Evolutionary conservation across 176 grass and related monocot genomes (phyloP), one percentile per base, ranked within the genome.

Genomic region (Phoenix dactylifera): DNA sequence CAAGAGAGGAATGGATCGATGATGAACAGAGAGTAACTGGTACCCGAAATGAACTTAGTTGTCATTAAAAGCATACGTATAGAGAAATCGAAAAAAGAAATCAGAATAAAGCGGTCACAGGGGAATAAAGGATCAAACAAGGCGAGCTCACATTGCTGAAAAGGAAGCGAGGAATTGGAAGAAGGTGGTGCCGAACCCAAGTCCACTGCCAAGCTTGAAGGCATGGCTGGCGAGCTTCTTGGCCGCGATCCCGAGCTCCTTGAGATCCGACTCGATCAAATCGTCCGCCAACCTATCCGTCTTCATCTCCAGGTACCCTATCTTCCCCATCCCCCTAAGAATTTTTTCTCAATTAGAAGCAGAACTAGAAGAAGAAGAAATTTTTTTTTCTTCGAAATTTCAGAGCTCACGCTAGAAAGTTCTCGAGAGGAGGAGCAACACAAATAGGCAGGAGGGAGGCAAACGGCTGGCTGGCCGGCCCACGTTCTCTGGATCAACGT

Each of bases 91-190:
- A 1, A 57, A 16, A 3, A 44, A 32, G 57, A 2, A 16, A 10
- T 44, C 35, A 3, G 0, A 39, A 26, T 4, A 22, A 7, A 17
- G 18, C 4, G 3, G 22, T 51, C 12, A 1, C 3, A 16, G 32
- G 1, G 2, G 1, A 16, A 10, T 15, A 50, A 48, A 32, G 6
- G 15, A 44, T 44, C 35, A 14, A 44, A 44, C 20, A 44, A 16
- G 5, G 18, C 5, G 22, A 5, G 73, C 76, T 77, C 28, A 91
- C 87, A 97, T 89, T 10, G 87, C 87, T 7, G 87, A 70, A 63
- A 74, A 9, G 75, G 83, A 91, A 59, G 93, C 87, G 62, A 97
- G 76, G 80, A 76, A 97, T 56, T 85, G 74, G 75, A 97, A 73
- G 59, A 91, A 65, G 22, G 72, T 64, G 18, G 81, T 80, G 76